Evolutionary conservation across 2,329 filamentous ascomycete species (phyloP).

Genomic region (Hymenoscyphus albidus): DNA sequence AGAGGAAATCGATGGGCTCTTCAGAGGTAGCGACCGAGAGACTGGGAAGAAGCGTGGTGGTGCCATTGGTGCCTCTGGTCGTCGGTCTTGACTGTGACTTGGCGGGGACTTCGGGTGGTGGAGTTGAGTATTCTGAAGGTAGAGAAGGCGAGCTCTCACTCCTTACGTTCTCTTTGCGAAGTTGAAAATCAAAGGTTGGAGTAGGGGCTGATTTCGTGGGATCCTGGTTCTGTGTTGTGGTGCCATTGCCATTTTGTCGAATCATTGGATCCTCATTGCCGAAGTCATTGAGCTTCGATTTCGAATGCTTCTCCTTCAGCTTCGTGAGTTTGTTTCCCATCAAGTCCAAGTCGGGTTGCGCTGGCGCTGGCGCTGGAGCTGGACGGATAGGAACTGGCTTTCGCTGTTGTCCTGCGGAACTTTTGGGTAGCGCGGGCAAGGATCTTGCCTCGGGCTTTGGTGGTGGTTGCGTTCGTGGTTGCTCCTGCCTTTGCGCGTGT

Average conservation of each 20-base stretch:
- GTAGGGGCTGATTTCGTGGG: constrained; percentile 21
- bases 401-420: constrained; percentile 16
- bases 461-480: constrained; percentile 9
- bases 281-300: constrained; percentile 17
- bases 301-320: constrained; percentile 26
- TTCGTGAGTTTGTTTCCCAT: constrained; percentile 34
- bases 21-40: constrained; percentile 5
- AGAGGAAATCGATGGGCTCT: neutral
- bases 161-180: constrained; percentile 21
- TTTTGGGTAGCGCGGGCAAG: constrained; percentile 21
- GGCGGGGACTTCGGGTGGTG: constrained; percentile 17
- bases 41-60: constrained; percentile 6
- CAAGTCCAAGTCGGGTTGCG: constrained; percentile 29
- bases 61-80: constrained; percentile 4
- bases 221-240: constrained; percentile 11
- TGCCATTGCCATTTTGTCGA: constrained; percentile 18
- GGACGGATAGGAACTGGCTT: constrained; percentile 30
- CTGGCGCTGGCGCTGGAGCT: constrained; percentile 30
- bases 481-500: constrained; percentile 20
- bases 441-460: constrained; percentile 13
- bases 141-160: constrained; percentile 13
- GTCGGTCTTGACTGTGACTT: constrained; percentile 23
- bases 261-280: constrained; percentile 14
- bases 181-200: constrained; percentile 19
- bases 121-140: constrained; percentile 18